Conservation (phyloP, 257 asterid species). For the Rauvolfia tetraphylla region DNA sequence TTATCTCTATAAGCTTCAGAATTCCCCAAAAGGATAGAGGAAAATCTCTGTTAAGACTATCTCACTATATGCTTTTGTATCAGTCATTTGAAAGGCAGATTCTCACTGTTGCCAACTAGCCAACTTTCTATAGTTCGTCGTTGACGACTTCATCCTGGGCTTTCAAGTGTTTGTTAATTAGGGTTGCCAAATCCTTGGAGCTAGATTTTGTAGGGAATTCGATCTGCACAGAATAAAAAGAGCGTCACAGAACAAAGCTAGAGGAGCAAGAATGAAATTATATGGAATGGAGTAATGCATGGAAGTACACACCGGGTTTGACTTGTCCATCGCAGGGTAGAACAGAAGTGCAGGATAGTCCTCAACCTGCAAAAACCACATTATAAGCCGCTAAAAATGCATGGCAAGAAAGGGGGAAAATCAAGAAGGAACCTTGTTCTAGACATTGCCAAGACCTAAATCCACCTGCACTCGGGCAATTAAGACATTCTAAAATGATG, state of each 20-base stretch:
- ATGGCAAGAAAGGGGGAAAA: no score
- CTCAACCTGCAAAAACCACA: conserved; percentile 51
- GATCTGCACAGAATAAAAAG: conserved; percentile 38
- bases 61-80: not conserved
- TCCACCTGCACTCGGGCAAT: not conserved
- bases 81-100: not conserved
- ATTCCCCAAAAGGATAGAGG: not conserved
- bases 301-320: conserved; percentile 48
- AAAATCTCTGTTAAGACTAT: not conserved
- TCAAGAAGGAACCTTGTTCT: not conserved
- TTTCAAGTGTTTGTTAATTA: conserved; percentile 67
- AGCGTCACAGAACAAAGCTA: conserved; percentile 2
- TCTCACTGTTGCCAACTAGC: not conserved
- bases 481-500: not conserved
- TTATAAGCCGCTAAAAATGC: no score
- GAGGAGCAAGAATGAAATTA: not conserved
- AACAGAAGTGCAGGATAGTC: conserved; percentile 77
- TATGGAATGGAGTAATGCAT: not conserved
- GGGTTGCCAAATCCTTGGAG: conserved; percentile 68
- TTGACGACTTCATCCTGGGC: conserved; percentile 38
- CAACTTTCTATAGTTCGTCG: conserved; percentile 66
- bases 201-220: conserved; percentile 58
- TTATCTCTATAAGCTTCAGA: not conserved
- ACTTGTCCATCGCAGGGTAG: conserved; percentile 66
- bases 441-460: not conserved